Percentiles rank a stretch among this genome's conserved stretches.
phyloP scores from a whole-genome alignment of 179 eudicot genomes.

The Beta lomatogona region DNA sequence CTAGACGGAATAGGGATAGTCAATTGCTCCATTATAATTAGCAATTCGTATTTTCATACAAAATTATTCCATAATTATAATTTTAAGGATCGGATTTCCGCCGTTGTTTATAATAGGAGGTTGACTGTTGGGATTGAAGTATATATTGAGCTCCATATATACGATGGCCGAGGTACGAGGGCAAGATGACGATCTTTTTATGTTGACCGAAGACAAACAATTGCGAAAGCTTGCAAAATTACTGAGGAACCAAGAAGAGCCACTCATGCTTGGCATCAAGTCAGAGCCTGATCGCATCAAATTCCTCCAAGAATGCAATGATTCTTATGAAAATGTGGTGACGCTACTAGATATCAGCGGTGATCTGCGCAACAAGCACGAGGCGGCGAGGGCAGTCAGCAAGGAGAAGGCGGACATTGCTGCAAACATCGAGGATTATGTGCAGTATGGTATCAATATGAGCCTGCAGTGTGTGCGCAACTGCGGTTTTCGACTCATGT shows the following conservation, averaged over 20 bases:
- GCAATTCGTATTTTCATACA: too few species aligned
- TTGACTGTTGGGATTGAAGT: background rate
- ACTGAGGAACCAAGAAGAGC: slow-evolving; percentile 10
- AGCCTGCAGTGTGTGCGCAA: slow-evolving; percentile 6
- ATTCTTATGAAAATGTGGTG: background rate
- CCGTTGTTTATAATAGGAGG: too few species aligned
- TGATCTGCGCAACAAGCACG: background rate
- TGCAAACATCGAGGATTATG: background rate
- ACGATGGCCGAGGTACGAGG: background rate
- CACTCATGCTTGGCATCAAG: background rate
- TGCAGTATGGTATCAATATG: background rate
- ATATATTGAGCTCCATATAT: background rate
- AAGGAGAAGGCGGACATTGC: background rate
- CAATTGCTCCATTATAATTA: too few species aligned
- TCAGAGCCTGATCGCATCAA: slow-evolving; percentile 14
- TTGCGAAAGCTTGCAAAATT: slow-evolving; percentile 3
- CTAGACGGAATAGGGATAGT: too few species aligned
- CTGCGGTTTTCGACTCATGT: slow-evolving; percentile 1
- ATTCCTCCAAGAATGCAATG: slow-evolving; percentile 11
- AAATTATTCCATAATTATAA: too few species aligned
- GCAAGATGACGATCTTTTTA: background rate
- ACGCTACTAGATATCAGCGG: background rate
- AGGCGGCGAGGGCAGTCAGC: background rate
- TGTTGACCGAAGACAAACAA: background rate
- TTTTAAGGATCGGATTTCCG: too few species aligned